Evolutionary conservation across 345 rosid genomes (phyloP), one percentile per base, ranked within the genome.

Genomic region (Excoecaria cochinchinensis): DNA sequence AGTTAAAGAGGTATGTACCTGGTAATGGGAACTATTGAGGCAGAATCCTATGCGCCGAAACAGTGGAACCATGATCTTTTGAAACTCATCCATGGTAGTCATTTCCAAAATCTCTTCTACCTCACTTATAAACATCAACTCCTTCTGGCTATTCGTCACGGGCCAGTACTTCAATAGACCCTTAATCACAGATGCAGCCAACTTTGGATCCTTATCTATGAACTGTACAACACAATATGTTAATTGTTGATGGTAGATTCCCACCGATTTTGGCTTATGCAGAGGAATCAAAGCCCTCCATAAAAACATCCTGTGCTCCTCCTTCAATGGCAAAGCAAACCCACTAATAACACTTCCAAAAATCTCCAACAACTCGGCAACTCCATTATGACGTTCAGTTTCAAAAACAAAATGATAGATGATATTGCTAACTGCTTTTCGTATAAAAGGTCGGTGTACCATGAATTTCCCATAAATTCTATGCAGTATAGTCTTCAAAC

Each of bases 81-180:
- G 92, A 77, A 89, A 89, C 84, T 91, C 97, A 1, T 58, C 85
- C 84, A 80, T 71, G 71, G 79, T 77, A 16, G 83, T 88, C 87
- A 86, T 87, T 81, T 91, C 94, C 84, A 89, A 75, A 84, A 91
- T 84, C 84, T 91, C 94, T 86, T 91, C 97, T 79, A 89, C 56
- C 84, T 91, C 97, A 12, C 97, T 89, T 76, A 91, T 82, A 78
- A 89, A 91, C 97, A 91, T 89, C 84, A 91, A 80, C 82, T 88
- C 94, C 86, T 91, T 91, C 84, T 89, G 97, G 83, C 97, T 89
- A 75, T 87, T 89, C 24, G 92, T 89, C 67, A 91, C 83, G 0
- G 97, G 97, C 97, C 97, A 91, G 81, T 88, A 91, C 80, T 85
- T 91, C 80, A 91, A 67, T 61, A 89, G 83, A 58, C 94, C 92